Conservation (phyloP, 768 basidiomycete genomes). For the Russula compacta region DNA sequence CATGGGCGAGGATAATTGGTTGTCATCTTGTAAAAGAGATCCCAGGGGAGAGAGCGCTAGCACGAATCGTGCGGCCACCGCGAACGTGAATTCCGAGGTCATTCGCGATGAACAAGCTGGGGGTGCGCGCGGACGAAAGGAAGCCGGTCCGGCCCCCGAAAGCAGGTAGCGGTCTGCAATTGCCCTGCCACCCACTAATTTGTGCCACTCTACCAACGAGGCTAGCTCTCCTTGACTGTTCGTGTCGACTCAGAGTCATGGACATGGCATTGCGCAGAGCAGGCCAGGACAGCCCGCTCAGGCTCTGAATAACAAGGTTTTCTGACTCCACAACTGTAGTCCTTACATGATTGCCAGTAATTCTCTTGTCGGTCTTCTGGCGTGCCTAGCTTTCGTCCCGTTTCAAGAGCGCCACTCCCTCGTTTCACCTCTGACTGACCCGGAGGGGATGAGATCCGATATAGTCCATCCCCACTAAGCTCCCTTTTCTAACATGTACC, state of each 20-base stretch:
- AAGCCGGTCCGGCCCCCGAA: no score
- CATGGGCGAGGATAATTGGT: constrained; percentile 72
- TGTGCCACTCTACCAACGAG: no score
- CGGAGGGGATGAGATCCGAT: no score
- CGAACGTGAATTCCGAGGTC: constrained; percentile 13
- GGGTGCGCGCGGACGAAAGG: background rate
- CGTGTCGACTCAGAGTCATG: no score
- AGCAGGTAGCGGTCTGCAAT: background rate
- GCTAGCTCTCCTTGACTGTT: no score
- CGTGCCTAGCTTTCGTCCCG: background rate
- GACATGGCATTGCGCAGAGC: background rate
- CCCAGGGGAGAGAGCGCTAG: constrained; percentile 45
- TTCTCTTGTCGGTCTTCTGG: background rate
- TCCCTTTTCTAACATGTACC: background rate
- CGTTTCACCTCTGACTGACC: background rate
- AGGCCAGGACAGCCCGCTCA: background rate
- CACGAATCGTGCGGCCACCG: constrained; percentile 42
- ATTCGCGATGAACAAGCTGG: background rate
- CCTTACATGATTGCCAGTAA: background rate
- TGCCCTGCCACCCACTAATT: background rate
- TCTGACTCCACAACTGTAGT: background rate
- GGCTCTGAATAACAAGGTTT: background rate
- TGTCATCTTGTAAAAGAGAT: constrained; percentile 51
- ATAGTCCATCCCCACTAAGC: background rate
- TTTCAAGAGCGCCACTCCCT: background rate